Conservation (phyloP, 306 rosid genomes). For the Medicago arabica region DNA sequence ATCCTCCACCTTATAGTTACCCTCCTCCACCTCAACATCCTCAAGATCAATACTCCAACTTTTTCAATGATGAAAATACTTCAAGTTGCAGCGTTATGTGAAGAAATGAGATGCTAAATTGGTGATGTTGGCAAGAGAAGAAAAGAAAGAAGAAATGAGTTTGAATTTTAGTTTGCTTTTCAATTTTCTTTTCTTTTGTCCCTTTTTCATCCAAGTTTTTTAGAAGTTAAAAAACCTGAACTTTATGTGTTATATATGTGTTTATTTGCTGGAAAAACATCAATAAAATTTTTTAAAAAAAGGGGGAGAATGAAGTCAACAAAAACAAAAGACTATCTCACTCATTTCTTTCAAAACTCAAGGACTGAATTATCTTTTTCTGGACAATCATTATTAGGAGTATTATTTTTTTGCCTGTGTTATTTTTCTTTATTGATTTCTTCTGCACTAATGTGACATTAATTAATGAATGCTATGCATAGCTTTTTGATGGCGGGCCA, state of each 20-base stretch:
- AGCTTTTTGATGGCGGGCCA: slow-evolving; percentile 31
- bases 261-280: slow-evolving; percentile 55
- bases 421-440: background rate
- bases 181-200: background rate
- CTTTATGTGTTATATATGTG: slow-evolving; percentile 42
- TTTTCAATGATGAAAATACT: slow-evolving; percentile 79
- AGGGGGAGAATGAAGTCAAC: background rate
- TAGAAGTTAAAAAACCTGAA: slow-evolving; percentile 29
- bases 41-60: slow-evolving; percentile 41
- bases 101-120: background rate
- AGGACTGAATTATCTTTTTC: background rate
- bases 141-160: slow-evolving; percentile 43
- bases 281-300: slow-evolving; percentile 38
- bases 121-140: background rate
- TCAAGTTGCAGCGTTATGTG: slow-evolving; percentile 80
- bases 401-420: background rate
- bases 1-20: slow-evolving; percentile 50
- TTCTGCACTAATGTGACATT: slow-evolving; percentile 31
- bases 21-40: slow-evolving; percentile 34
- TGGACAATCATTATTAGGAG: background rate
- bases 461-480: slow-evolving; percentile 35
- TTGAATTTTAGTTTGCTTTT: slow-evolving; percentile 43
- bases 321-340: slow-evolving; percentile 30
- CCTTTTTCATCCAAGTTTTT: slow-evolving; percentile 42
- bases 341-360: slow-evolving; percentile 39